Evolutionary conservation across 352 stramenopile species (phyloP).

Genomic region (Globisporangium sylvaticum): DNA sequence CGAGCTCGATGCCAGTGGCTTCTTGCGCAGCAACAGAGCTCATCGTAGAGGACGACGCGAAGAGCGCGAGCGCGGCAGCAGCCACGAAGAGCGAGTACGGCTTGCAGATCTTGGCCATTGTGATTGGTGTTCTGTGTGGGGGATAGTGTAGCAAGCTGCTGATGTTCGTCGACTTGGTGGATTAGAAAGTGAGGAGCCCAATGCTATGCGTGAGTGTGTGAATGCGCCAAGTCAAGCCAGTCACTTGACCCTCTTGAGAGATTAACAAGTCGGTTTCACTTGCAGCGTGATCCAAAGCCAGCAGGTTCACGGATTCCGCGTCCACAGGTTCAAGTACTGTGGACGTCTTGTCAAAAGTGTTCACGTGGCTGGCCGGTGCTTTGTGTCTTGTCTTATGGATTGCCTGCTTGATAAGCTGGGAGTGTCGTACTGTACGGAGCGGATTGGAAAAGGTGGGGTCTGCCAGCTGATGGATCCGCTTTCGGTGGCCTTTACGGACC

Average conservation of each 20-base stretch:
- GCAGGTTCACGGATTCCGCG: constrained; percentile 5
- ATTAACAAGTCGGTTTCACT: constrained; percentile 2
- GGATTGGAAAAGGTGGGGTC: constrained; percentile 4
- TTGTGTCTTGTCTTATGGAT: neutral
- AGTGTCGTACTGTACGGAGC: neutral
- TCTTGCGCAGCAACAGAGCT: constrained; percentile 8
- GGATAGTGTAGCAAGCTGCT: neutral
- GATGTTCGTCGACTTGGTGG: neutral
- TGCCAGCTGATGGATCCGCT: constrained; percentile 8
- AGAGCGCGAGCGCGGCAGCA: constrained; percentile 9
- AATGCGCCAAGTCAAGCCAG: neutral
- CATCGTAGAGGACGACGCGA: neutral
- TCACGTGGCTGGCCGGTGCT: neutral
- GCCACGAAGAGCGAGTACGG: constrained; percentile 8
- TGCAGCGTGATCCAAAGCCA: constrained; percentile 7
- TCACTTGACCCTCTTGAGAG: neutral
- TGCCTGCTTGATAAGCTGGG: neutral
- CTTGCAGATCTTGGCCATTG: constrained; percentile 13
- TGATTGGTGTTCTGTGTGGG: neutral
- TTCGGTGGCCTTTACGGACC: constrained; percentile 7
- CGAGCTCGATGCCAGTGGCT: neutral
- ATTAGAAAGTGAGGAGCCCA: constrained; percentile 9
- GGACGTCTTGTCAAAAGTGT: neutral
- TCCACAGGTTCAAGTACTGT: constrained; percentile 1
- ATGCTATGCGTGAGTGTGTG: neutral